Evolutionary conservation across 495 filamentous ascomycete genomes (phyloP), one percentile per base, ranked within the genome.

Genomic region (Chaetomium cochliodes): DNA sequence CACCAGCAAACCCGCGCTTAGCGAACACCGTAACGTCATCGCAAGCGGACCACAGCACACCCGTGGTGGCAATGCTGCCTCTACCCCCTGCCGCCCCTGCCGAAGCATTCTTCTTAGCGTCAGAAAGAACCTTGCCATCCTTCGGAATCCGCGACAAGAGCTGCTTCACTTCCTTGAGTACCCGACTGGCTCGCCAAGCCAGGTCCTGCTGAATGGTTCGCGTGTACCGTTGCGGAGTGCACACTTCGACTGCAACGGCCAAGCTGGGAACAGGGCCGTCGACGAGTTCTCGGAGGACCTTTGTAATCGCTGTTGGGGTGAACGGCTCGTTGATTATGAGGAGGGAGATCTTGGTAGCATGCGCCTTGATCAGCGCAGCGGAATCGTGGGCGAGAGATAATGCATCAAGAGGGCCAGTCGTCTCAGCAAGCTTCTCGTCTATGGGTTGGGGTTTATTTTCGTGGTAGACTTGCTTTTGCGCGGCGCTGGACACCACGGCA

Each of bases 291-390:
- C 83, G 82, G 8, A 96, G 77, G 16, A 93, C 84, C 15, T 78
- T 86, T 52, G 63, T 74, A 33, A 94, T 84, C 16, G 91, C 92
- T 0, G 89, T 85, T 5, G 88, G 85, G 0, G 92, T 92, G 74
- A 96, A 94, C 0, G 92, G 92, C 18, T 88, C 83, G 62, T 87
- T 94, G 68, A 96, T 90, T 2, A 92, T 83, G 2, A 97, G 83
- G 18, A 97, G 86, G 0, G 90, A 92, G 26, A 97, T 82, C 57
- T 94, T 96, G 39, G 92, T 97, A 7, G 87, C 84, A 69, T 96
- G 92, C 0, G 92, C 89, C 70, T 83, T 86, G 52, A 97, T 85
- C 5, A 92, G 79, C 25, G 78, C 80, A 1, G 89, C 82, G 1
- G 87, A 82, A 68, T 87, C 84, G 67, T 83, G 81, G 22, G 92